A percentile compares a stretch with the other conserved stretches of the same genome.
These are phyloP conservation scores for Gardenia jasminoides DNA, from an alignment of 257 asterid species.

Conservation along the genomic window DNA sequence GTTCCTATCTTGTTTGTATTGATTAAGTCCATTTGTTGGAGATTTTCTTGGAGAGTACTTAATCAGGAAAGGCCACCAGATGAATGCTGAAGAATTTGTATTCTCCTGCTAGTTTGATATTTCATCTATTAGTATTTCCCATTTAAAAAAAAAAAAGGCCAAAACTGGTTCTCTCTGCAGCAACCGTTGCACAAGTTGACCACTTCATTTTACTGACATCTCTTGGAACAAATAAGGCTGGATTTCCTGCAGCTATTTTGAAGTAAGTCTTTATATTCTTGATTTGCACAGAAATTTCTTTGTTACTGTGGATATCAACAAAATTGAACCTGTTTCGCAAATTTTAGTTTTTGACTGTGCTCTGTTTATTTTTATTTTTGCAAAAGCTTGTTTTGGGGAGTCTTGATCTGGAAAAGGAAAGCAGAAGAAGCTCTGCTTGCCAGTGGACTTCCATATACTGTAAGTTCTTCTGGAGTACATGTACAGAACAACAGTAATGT, in stretches of 20 bases:
- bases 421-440: slow-evolving; percentile 94
- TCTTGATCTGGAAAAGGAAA: slow-evolving; percentile 79
- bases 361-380: slow-evolving; percentile 12
- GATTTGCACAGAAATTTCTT: slow-evolving; percentile 1
- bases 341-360: neutral
- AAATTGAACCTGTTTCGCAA: too few species aligned
- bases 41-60: too few species aligned
- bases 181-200: slow-evolving; percentile 64
- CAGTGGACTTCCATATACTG: slow-evolving; percentile 86
- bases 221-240: slow-evolving; percentile 90
- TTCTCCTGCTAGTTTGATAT: neutral
- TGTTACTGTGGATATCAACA: slow-evolving; percentile 13
- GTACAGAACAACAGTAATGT: neutral
- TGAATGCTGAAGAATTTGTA: too few species aligned
- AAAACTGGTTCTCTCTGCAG: slow-evolving; percentile 43
- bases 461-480: slow-evolving; percentile 40
- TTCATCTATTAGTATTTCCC: neutral
- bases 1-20: neutral
- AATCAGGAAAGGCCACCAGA: too few species aligned
- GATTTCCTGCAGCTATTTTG: slow-evolving; percentile 93
- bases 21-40: neutral
- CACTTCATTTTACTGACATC: slow-evolving; percentile 90
- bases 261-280: slow-evolving; percentile 51
- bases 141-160: neutral
- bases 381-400: slow-evolving; percentile 95